Conservation (phyloP, 192 early-diverging fungal species). For the Kickxella alabastrina region DNA sequence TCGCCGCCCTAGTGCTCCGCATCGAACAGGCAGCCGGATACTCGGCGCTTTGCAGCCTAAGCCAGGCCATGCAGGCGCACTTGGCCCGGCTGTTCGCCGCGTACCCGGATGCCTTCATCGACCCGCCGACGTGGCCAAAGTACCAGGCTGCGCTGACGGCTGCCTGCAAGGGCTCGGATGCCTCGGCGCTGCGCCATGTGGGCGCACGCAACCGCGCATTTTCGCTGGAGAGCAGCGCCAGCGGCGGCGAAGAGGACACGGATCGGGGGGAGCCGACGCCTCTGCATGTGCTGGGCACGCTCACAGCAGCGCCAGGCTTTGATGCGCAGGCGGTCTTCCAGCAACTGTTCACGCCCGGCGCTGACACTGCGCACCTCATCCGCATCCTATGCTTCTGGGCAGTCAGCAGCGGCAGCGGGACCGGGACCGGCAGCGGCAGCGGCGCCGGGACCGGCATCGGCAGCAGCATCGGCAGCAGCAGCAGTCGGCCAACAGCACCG, state of each 20-base stretch:
- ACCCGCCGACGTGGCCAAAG: constrained; percentile 39
- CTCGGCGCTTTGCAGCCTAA: constrained; percentile 13
- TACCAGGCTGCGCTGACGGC: constrained; percentile 12
- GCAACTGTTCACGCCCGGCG: constrained; percentile 4
- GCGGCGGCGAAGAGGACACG: neutral
- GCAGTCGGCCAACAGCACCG: neutral
- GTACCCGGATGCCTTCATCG: constrained; percentile 48
- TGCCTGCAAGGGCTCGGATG: neutral
- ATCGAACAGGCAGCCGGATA: constrained; percentile 21
- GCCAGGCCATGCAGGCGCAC: constrained; percentile 7
- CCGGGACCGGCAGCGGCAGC: neutral
- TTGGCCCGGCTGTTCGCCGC: constrained; percentile 24
- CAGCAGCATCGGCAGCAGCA: constrained; percentile 2
- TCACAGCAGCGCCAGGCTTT: constrained; percentile 14
- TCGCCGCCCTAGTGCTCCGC: constrained; percentile 25
- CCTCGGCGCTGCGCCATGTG: constrained; percentile 9
- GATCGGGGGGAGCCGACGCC: neutral
- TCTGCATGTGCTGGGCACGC: constrained; percentile 5
- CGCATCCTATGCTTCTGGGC: constrained; percentile 44
- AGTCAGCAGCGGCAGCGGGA: constrained; percentile 9
- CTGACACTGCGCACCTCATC: constrained; percentile 1
- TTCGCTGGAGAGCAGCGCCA: neutral
- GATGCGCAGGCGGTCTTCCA: constrained; percentile 3
- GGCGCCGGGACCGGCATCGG: neutral
- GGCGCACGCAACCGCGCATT: constrained; percentile 26